Base-by-base conservation (phyloP, 768 basidiomycete genomes). In the Boletus vinaceobasis region DNA sequence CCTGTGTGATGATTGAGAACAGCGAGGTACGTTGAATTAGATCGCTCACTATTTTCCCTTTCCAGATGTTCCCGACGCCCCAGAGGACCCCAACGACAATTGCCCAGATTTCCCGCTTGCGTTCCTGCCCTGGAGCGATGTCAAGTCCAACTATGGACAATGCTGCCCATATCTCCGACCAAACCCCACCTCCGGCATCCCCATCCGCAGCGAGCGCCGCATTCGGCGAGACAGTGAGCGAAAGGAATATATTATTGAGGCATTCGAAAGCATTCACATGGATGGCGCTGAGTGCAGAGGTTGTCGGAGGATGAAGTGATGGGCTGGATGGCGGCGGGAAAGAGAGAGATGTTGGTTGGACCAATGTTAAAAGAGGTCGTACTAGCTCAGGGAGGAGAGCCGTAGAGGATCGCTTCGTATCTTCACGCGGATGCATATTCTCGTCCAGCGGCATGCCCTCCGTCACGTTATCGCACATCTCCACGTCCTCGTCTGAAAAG, bases 231-330 rank as follows among this genome's bases (percentile, higher is more conserved):
- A 80, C 75, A 3, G 85, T 79, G 13, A 89, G 76, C 4, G 92
- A 86, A 35, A 95, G 75, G 63, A 96, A 87, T 37, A 94, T 77
- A 65, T 98, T 97, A 65, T 90, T 93, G 44, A 98, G 77, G 64
- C 93, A 93, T 67, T 96, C 93, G 27, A 95, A 77, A 10, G 93
- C 90, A 59, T 86, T 79, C 53, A 92, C 77, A 65, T 97, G 94
- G 48, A 96, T 84, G 7, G 88, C 83, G 58, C 88, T 82, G 43
- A 98, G 80, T 10, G 78, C 88, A 26, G 93, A 90, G 0, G 94
- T 96, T 13, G 87, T 93, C 2, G 94, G 94, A 38, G 93, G 90
- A 65, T 96, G 90, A 21, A 79, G 75, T 0, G 92, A 93, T 11
- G 82, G 81, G 5, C 79, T 71, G 23, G 82, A 77, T 17, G 80